Percentiles rank a stretch among this genome's conserved stretches.
These are phyloP conservation scores for Hansfordia pulvinata DNA, from an alignment of 2,329 filamentous ascomycete species.

Conservation along the genomic window DNA sequence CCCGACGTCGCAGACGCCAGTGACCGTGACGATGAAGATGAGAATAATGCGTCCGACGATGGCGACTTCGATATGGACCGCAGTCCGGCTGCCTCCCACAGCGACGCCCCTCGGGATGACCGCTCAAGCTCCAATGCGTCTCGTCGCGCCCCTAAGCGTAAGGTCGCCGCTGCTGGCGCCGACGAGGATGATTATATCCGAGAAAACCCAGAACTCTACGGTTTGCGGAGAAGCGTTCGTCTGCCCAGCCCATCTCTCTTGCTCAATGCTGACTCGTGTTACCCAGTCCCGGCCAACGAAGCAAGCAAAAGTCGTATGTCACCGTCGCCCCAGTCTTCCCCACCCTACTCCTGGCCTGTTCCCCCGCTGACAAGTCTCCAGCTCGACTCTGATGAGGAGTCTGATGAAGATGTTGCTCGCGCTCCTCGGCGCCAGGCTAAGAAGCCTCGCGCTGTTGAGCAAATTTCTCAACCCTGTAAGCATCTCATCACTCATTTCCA, in stretches of 20 bases:
- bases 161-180: constrained; percentile 46
- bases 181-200: constrained; percentile 79
- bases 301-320: constrained; percentile 41
- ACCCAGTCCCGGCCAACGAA: constrained; percentile 41
- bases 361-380: constrained; percentile 17
- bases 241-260: constrained; percentile 6
- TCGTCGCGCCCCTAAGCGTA: constrained; percentile 59
- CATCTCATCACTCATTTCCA: constrained; percentile 5
- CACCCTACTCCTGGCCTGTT: constrained; percentile 1
- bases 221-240: constrained; percentile 80
- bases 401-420: constrained; percentile 61
- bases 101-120: constrained; percentile 33
- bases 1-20: constrained; percentile 24
- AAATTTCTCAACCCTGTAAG: constrained; percentile 49
- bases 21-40: constrained; percentile 24
- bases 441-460: constrained; percentile 52
- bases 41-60: constrained; percentile 48
- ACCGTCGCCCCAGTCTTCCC: not conserved
- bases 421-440: constrained; percentile 48
- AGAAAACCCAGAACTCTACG: constrained; percentile 90
- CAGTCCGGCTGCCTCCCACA: constrained; percentile 34
- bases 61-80: constrained; percentile 67
- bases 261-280: constrained; percentile 17
- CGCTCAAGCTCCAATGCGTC: constrained; percentile 61
- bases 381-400: constrained; percentile 49